phyloP scores from a whole-genome alignment of 2,329 filamentous ascomycete species.

The Zopfia rhizophila region DNA sequence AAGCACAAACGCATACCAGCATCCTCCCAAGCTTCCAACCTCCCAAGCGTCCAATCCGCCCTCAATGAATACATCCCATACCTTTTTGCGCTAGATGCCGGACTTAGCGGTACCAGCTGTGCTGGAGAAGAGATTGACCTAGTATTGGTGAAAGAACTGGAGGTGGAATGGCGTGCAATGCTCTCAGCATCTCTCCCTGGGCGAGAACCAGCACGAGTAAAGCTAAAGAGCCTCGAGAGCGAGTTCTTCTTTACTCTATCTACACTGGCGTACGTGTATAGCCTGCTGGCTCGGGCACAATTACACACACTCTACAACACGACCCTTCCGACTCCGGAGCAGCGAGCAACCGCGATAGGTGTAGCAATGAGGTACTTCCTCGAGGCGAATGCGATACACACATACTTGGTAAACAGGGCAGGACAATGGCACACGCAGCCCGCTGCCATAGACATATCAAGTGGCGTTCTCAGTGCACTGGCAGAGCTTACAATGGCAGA shows the following conservation, averaged over 20 bases:
- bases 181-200: conserved; percentile 69
- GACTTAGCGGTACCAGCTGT: conserved; percentile 68
- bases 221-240: conserved; percentile 78
- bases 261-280: conserved; percentile 79
- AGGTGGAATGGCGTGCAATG: conserved; percentile 83
- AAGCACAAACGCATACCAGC: conserved; percentile 86
- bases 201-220: conserved; percentile 73
- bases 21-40: conserved; percentile 73
- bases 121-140: conserved; percentile 73
- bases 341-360: conserved; percentile 75
- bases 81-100: conserved; percentile 78
- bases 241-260: conserved; percentile 84
- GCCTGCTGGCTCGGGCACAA: conserved; percentile 75
- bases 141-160: conserved; percentile 73
- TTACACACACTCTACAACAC: conserved; percentile 79
- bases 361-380: conserved; percentile 81
- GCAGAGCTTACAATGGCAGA: conserved; percentile 80
- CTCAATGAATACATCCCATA: conserved; percentile 85
- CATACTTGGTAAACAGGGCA: conserved; percentile 71
- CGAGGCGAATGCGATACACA: conserved; percentile 80
- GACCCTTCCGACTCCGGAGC: conserved; percentile 64
- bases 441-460: conserved; percentile 54
- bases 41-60: conserved; percentile 74
- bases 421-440: conserved; percentile 50
- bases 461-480: conserved; percentile 56